Evolutionary conservation across 169 alveolate genomes (phyloP).

Genomic region (Ichthyophthirius multifiliis): DNA sequence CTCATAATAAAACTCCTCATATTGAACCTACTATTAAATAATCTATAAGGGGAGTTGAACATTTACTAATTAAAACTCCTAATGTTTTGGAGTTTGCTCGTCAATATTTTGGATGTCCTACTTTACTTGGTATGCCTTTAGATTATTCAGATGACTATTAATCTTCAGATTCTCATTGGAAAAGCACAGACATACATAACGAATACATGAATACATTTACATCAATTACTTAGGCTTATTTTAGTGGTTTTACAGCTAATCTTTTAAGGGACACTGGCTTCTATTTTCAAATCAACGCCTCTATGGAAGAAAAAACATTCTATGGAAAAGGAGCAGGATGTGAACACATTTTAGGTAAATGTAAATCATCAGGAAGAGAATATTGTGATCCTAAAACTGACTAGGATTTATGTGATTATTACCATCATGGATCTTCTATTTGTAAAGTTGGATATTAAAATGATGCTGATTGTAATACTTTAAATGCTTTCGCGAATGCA

Average conservation of each 20-base stretch:
- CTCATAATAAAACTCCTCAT: background rate
- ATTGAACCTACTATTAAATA: background rate
- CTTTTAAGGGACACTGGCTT: slow-evolving; percentile 40
- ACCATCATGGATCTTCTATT: background rate
- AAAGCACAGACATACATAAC: slow-evolving; percentile 13
- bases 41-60: slow-evolving; percentile 1
- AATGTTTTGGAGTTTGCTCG: slow-evolving; percentile 33
- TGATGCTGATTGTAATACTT: background rate
- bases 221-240: background rate
- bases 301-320: slow-evolving; percentile 2
- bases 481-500: background rate
- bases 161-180: slow-evolving; percentile 46
- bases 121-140: slow-evolving; percentile 24
- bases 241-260: slow-evolving; percentile 29
- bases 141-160: slow-evolving; percentile 45
- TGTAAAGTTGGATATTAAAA: background rate
- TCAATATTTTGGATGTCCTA: slow-evolving; percentile 31
- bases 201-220: slow-evolving; percentile 40
- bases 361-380: background rate
- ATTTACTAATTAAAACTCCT: slow-evolving; percentile 11
- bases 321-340: background rate
- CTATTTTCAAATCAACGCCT: slow-evolving; percentile 1
- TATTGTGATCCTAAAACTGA: background rate
- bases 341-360: background rate
- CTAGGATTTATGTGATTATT: background rate